Conservation (phyloP, 805 yeast species). For the Lachancea lanzarotensis region DNA sequence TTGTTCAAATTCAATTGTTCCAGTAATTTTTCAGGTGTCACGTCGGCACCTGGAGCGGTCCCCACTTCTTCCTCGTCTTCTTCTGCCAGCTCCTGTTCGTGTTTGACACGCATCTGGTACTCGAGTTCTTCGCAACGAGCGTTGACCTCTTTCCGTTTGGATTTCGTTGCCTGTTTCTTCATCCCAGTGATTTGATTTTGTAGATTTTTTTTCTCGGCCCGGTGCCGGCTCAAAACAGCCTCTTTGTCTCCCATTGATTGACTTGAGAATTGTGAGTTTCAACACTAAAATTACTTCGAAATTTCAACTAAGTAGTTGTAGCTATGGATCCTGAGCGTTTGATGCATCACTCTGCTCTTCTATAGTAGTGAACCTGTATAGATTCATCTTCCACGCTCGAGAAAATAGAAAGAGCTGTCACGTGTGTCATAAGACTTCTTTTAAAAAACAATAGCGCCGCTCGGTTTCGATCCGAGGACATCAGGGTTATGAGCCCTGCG, state of each 20-base stretch:
- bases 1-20: slow-evolving; percentile 47
- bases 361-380: no score
- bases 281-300: not conserved
- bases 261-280: no score
- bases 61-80: no score
- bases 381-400: no score
- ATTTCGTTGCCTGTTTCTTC: slow-evolving; percentile 78
- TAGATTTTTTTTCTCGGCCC: slow-evolving; percentile 61
- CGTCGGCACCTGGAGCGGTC: slow-evolving; percentile 15
- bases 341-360: no score
- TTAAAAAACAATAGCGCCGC: slow-evolving; percentile 56
- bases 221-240: slow-evolving; percentile 42
- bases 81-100: slow-evolving; percentile 44
- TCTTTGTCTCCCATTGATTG: slow-evolving; percentile 13
- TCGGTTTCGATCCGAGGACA: slow-evolving; percentile 95
- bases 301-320: no score
- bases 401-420: not conserved
- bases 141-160: slow-evolving; percentile 62
- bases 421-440: not conserved
- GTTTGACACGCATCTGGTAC: slow-evolving; percentile 45
- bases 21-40: slow-evolving; percentile 62
- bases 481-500: slow-evolving; percentile 99
- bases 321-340: no score
- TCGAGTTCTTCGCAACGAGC: slow-evolving; percentile 57
- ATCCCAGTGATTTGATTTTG: slow-evolving; percentile 62